Evolutionary conservation across 2,329 filamentous ascomycete species (phyloP).

Genomic region (Tolypocladium guangdongense): DNA sequence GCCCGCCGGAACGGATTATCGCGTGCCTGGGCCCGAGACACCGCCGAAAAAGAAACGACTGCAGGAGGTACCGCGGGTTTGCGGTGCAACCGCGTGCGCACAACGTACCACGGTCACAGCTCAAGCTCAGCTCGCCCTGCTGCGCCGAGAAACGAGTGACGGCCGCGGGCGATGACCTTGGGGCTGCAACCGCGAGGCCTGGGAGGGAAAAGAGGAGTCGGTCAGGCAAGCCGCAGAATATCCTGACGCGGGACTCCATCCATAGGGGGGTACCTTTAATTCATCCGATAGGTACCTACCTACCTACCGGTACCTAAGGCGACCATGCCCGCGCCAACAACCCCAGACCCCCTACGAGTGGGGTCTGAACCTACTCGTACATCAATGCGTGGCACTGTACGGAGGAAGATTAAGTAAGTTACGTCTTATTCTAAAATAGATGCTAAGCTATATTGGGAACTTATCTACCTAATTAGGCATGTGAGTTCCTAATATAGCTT

Average conservation of each 20-base stretch:
- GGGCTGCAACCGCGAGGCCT: not conserved
- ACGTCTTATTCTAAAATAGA: too few species aligned
- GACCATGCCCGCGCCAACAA: too few species aligned
- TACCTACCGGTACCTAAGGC: too few species aligned
- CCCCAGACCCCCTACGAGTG: too few species aligned
- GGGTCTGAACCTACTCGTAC: too few species aligned
- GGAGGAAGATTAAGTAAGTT: too few species aligned
- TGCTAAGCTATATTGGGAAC: too few species aligned
- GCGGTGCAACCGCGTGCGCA: not conserved
- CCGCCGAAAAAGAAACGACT: conserved; percentile 2
- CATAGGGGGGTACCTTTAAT: not conserved
- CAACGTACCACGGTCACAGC: not conserved
- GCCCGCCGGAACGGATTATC: conserved; percentile 1
- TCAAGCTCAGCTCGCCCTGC: not conserved
- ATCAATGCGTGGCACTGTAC: too few species aligned
- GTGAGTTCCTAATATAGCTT: too few species aligned
- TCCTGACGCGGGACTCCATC: not conserved
- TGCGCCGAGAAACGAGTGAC: not conserved
- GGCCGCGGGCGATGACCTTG: not conserved
- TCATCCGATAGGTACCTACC: too few species aligned
- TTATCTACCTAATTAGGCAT: too few species aligned
- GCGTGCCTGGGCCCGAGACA: conserved; percentile 3
- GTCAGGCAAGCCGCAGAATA: too few species aligned
- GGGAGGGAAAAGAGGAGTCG: not conserved
- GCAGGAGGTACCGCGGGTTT: not conserved